phyloP scores from a whole-genome alignment of 2,329 filamentous ascomycete species.

The Pseudogymnoascus sp. region DNA sequence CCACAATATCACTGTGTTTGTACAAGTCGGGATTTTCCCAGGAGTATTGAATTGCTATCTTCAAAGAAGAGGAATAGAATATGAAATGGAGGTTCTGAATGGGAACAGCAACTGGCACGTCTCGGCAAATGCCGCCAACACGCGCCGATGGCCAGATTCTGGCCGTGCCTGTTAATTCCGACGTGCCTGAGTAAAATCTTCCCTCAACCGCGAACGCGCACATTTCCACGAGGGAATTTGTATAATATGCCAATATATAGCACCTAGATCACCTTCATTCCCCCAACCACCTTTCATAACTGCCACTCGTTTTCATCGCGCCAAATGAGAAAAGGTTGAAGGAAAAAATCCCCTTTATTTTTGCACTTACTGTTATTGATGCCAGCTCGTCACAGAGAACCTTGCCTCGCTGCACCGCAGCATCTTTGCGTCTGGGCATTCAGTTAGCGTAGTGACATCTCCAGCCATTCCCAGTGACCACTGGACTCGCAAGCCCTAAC shows the following conservation, averaged over 20 bases:
- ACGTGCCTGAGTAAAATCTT: constrained; percentile 5
- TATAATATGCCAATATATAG: neutral
- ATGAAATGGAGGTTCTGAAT: constrained; percentile 9
- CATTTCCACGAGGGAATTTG: neutral
- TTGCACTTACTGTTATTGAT: neutral
- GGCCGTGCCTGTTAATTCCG: constrained; percentile 6
- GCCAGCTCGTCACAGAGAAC: neutral
- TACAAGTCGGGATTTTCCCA: neutral
- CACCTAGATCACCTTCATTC: no score
- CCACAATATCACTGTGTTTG: constrained; percentile 4
- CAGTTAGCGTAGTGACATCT: neutral
- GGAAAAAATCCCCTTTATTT: neutral
- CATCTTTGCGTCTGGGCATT: neutral
- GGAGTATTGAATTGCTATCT: constrained; percentile 8
- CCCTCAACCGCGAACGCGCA: neutral
- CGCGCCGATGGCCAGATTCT: constrained; percentile 6
- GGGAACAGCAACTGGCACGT: constrained; percentile 5
- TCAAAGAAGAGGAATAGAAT: neutral
- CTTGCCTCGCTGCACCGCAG: neutral
- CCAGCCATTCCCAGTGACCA: neutral
- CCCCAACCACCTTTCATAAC: neutral
- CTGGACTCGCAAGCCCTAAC: neutral
- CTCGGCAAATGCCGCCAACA: constrained; percentile 3
- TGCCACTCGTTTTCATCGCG: neutral
- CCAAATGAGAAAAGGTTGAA: neutral